Conservation (phyloP, 148 eudicot species). For the Arctostaphylos glauca region DNA sequence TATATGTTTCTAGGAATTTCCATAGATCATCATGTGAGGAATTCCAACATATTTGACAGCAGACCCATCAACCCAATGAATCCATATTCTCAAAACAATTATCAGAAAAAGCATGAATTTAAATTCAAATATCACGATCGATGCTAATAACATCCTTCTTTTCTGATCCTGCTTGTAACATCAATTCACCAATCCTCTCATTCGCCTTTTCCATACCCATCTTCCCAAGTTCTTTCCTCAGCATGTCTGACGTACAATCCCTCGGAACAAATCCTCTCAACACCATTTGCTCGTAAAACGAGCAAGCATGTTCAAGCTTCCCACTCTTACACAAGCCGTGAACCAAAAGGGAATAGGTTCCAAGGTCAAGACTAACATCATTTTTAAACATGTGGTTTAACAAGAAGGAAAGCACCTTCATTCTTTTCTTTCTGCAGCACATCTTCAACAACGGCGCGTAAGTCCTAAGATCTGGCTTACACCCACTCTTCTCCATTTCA, state of each 20-base stretch:
- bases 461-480: conserved; percentile 55
- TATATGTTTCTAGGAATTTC: not conserved
- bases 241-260: conserved; percentile 38
- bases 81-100: not conserved
- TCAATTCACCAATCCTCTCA: conserved; percentile 47
- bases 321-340: conserved; percentile 50
- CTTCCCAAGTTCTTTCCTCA: conserved; percentile 54
- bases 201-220: conserved; percentile 59
- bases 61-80: not conserved
- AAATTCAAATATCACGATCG: not conserved
- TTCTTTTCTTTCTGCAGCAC: conserved; percentile 69
- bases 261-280: conserved; percentile 55
- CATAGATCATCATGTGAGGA: not conserved
- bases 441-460: conserved; percentile 69
- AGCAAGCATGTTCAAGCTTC: conserved; percentile 65
- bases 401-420: conserved; percentile 69
- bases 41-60: not conserved
- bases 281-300: conserved; percentile 53
- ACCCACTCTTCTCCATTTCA: conserved; percentile 59
- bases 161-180: conserved; percentile 30
- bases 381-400: conserved; percentile 72
- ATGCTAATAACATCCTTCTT: not conserved
- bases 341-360: conserved; percentile 67
- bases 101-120: not conserved
- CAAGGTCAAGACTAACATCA: conserved; percentile 56